Base-by-base conservation (phyloP, 2,329 filamentous ascomycete species). In the Phymatotrichopsis omnivora region DNA sequence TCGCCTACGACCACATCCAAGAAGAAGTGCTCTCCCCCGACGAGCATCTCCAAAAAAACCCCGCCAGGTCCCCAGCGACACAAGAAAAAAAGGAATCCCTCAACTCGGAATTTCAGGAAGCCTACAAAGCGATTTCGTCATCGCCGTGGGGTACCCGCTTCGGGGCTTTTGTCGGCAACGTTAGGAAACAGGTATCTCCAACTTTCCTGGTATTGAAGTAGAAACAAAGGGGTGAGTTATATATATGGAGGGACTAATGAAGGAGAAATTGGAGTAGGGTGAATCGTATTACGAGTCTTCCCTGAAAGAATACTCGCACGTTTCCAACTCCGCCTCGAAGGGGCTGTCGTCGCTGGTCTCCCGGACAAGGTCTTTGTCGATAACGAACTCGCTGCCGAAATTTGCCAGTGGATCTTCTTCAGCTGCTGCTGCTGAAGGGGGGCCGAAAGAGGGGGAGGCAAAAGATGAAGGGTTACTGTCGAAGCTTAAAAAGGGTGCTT, bases 1-100 rank as follows among this genome's bases (percentile, higher is more conserved):
- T 93, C 61, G 87, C 87, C 33, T 98, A 96, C 73, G 91, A 98
- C 62, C 86, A 94, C 65, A 93, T 54, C n/a, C 80, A 85, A 62
- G 85, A 94, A 68, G 80, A 91, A 63, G 74, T 77, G 40, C 73
- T 84, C 52, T 70, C 78, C 46, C 61, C 69, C 49, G 68, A 75
- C 51, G n/a, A n/a, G n/a, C n/a, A n/a, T n/a, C n/a, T n/a, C n/a
- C 57, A 62, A 24, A 63, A 64, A 35, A 61, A 68, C 37, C 48
- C 52, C 8, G 54, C 55, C 20, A 47, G 28, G 20, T 36, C 55
- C 56, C 56, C 56, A 46, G 56, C 35, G 51, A 55, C 49, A 46
- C 52, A 36, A 47, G 57, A 59, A 49, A 59, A 59, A 50, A 66
- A 64, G 56, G 62, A 63, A 57, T 69, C 80, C 41, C 73, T 98